Base-by-base conservation (phyloP, 2,329 filamentous ascomycete genomes). In the Ceratocystis alfenasii region DNA sequence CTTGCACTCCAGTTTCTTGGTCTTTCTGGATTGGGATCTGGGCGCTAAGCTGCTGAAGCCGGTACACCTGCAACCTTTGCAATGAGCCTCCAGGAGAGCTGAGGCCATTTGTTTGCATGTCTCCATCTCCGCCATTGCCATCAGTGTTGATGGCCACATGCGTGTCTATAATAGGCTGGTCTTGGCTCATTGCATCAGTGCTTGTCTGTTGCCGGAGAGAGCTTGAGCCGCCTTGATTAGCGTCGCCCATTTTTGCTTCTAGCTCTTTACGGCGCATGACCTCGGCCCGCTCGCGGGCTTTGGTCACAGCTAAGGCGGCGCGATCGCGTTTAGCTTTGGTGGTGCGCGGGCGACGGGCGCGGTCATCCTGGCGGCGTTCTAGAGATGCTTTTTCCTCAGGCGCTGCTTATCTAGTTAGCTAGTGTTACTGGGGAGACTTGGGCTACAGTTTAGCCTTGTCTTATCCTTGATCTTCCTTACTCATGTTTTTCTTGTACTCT, bases 281-380 rank as follows among this genome's bases (percentile, higher is more conserved):
- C 3, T 63, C 66, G 30, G 66, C 63, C 25, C 45, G 44, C 36
- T 67, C 66, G 22, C 66, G 66, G 57, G 63, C 66, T 41, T 65
- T 65, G 1, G 66, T 67, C 15, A 67, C 60, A 6, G 63, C 63
- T 10, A 67, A 41, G n/a, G 66, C 66, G 30, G 66, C 66, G 30
- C 66, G 66, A n/a, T 67, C 66, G 5, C 63, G 63, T 55, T 67
- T 67, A 8, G 66, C 66, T 59, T 67, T 67, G n/a, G 63, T 67
- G 28, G 66, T 67, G n/a, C 66, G 66, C 4, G 66, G 66, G 36
- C 66, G 66, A 7, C 66, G 66, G 20, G 66, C 66, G 41, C 66
- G 66, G 25, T 67, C 66, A 25, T 67, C 66, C 55, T 67, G 66
- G 28, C 66, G 66, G n/a, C 66, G 59, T 64, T 67, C 63, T 7